Evolutionary conservation across 148 eudicot species (phyloP).

Genomic region (Euryodendron excelsum): DNA sequence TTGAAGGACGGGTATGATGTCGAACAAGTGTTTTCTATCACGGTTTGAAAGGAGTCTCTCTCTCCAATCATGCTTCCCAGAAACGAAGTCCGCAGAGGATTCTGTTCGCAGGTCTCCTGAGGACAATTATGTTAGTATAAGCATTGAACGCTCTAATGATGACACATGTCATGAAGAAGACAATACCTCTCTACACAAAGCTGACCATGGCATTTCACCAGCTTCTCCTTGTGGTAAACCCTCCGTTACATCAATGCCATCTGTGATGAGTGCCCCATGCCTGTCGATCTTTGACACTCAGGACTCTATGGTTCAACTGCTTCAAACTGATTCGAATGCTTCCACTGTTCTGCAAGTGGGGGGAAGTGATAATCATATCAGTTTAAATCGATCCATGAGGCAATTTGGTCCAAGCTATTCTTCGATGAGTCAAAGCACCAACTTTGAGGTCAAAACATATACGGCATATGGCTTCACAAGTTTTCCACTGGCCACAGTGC

Average conservation of each 20-base stretch:
- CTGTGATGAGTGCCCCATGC: neutral
- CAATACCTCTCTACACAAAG: neutral
- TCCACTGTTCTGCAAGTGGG: neutral
- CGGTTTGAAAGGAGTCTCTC: constrained; percentile 12
- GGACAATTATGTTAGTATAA: constrained; percentile 3
- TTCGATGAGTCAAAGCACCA: neutral
- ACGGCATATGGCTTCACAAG: neutral
- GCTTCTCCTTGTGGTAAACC: neutral
- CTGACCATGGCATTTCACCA: neutral
- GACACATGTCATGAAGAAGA: neutral
- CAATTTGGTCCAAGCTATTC: neutral
- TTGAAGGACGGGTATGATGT: neutral
- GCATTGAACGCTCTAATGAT: neutral
- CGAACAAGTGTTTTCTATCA: neutral
- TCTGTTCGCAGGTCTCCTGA: constrained; percentile 18
- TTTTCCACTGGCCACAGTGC: constrained; percentile 16
- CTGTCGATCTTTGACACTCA: neutral
- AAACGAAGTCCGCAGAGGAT: neutral
- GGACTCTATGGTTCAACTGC: neutral
- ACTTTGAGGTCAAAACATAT: neutral
- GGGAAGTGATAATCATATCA: constrained; percentile 1
- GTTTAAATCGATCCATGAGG: neutral
- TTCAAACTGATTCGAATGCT: neutral
- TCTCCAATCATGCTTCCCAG: constrained; percentile 17
- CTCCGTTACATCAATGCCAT: neutral